Base-by-base conservation (phyloP, 352 stramenopile species). In the Globisporangium middletonii region DNA sequence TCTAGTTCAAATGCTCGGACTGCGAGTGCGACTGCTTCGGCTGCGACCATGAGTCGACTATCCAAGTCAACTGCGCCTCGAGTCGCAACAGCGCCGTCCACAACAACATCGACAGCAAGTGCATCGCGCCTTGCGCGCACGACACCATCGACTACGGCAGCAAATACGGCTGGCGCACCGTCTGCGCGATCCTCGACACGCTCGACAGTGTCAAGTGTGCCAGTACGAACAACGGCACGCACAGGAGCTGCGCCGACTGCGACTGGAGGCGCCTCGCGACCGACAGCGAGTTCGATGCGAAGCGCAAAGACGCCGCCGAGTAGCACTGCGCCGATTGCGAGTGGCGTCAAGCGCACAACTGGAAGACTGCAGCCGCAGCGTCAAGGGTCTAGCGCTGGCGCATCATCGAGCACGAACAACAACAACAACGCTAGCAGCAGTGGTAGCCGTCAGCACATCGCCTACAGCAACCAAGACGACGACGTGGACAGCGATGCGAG, bases 381-480 rank as follows among this genome's bases (percentile, higher is more conserved):
- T 9, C 49, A 26, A 18, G 23, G 2, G 6, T 2, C n/a, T n/a
- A 33, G 4, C 12, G 12, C 33, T 8, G 26, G 18, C 19, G 18
- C 16, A 28, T 9, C 2, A 30, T 6, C 55, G 23, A 38, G 7
- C 16, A 48, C 38, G 12, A 27, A 13, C 53, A 8, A 35, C 30
- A 27, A 13, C 53, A 8, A 35, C 30, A 49, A 42, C 12, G 27
- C 13, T 8, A 59, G 27, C 16, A 38, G 16, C 49, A 55, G 9
- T 42, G 47, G 28, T 23, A 30, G n/a, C 2, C 15, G 26, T 11
- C 30, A 43, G 7, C 13, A 15, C 47, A 41, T 26, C 15, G 13
- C 6, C 11, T 19, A 46, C n/a, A 57, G 27, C 38, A 55, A 50
- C 42, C 54, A 51, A 43, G 50, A 58, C 33, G 57, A 63, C 27